Conservation (phyloP, 257 asterid genomes). For the Solanum bulbocastanum region DNA sequence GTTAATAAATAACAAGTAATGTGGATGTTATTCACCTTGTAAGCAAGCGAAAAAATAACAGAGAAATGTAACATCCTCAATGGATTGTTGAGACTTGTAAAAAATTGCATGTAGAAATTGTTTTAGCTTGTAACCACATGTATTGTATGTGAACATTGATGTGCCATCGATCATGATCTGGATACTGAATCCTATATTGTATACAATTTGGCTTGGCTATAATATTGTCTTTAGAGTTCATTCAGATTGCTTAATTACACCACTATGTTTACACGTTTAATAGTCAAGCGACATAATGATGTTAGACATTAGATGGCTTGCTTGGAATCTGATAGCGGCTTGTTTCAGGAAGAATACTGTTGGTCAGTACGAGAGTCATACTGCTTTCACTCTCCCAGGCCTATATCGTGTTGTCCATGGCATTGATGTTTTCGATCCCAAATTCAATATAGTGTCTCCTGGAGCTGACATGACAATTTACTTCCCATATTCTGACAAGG, state of each 20-base stretch:
- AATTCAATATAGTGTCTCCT: constrained; percentile 97
- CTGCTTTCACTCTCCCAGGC: constrained; percentile 85
- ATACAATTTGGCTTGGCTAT: not conserved
- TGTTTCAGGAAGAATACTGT: constrained; percentile 70
- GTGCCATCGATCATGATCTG: not conserved
- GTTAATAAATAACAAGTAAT: not conserved
- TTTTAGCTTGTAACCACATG: not conserved
- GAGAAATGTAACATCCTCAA: not conserved
- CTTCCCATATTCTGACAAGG: constrained; percentile 62
- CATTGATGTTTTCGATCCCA: constrained; percentile 89
- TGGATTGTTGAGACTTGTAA: not conserved
- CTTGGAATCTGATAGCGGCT: not conserved
- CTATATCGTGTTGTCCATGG: constrained; percentile 97
- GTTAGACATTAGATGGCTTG: not conserved
- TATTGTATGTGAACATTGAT: not conserved
- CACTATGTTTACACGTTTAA: not conserved
- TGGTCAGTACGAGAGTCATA: constrained; percentile 92
- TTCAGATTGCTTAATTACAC: not conserved
- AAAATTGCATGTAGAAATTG: not conserved
- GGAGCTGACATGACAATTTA: constrained; percentile 88
- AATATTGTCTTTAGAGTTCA: not conserved
- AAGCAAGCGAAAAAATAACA: not conserved
- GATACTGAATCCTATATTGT: not conserved
- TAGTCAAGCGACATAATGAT: not conserved
- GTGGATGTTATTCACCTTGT: not conserved